A percentile compares a stretch with the other conserved stretches of the same genome.
Evolutionary conservation across 2,329 filamentous ascomycete species (phyloP).

Genomic region (Talaromyces sp.): DNA sequence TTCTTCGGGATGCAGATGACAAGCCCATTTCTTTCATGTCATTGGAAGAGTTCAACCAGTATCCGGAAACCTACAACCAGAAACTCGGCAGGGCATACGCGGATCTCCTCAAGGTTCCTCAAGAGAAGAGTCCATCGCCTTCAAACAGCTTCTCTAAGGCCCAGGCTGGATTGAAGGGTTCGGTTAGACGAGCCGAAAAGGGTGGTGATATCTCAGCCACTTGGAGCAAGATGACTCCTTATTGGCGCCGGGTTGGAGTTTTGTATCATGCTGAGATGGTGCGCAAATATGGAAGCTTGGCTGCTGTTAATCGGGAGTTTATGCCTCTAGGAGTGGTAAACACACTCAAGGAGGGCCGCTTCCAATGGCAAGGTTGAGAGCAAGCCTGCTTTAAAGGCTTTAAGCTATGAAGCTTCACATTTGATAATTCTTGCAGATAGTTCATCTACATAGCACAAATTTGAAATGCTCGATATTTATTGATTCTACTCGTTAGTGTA

Average conservation of each 20-base stretch:
- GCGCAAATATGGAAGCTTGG: conserved; percentile 42
- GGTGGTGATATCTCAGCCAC: conserved; percentile 20
- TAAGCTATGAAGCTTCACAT: too few species aligned
- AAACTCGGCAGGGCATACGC: conserved; percentile 36
- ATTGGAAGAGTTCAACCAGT: conserved; percentile 42
- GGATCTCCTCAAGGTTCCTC: conserved; percentile 35
- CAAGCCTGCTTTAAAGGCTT: too few species aligned
- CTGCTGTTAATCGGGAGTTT: conserved; percentile 44
- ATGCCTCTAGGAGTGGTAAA: conserved; percentile 49
- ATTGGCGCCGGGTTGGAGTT: conserved; percentile 48
- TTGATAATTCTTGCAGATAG: too few species aligned
- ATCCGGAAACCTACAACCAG: conserved; percentile 38
- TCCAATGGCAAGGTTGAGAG: conserved; percentile 45
- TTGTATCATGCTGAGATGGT: conserved; percentile 46
- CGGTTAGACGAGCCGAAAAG: conserved; percentile 6
- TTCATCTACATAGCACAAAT: too few species aligned
- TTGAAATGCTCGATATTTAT: too few species aligned
- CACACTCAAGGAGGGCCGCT: conserved; percentile 43
- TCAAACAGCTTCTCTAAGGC: conserved; percentile 32
- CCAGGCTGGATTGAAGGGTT: conserved; percentile 19
- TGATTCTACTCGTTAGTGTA: too few species aligned
- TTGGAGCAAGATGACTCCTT: conserved; percentile 43
- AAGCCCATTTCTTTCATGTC: conserved; percentile 36
- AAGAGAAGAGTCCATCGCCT: conserved; percentile 32
- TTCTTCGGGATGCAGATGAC: background rate